Base-by-base conservation (phyloP, 176 grass and related monocot species). In the Cenchrus fungigraminus region DNA sequence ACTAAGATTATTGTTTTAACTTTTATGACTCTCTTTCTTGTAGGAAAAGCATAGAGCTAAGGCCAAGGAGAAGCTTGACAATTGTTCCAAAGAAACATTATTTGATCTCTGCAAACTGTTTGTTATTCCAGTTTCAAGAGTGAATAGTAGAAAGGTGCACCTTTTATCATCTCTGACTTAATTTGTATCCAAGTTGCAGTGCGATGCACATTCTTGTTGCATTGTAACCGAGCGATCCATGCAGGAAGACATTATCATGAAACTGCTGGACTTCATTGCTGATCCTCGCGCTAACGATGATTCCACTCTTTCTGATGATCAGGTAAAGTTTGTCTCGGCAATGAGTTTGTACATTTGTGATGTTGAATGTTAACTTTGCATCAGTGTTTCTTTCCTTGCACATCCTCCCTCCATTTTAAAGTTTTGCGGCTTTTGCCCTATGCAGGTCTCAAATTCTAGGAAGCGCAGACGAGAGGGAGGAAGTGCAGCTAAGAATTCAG, bases 41-140 rank as follows among this genome's bases (percentile, higher is more conserved):
- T 76, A 98, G 96, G 93, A 95, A 90, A 98, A 92, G 44, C 89
- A 94, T 61, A 94, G 96, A 87, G 91, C 91, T 58, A 95, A 95
- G 78, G 86, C 87, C 63, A 98, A 95, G 82, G 93, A 95, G 81
- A 98, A 93, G 89, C 92, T 98, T 71, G 91, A 98, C 85, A 95
- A 89, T 76, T 98, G 87, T 92, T 72, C 76, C 19, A 94, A 90
- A 85, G 96, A 92, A 31, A 79, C 83, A 66, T 81, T 98, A 67
- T 43, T 89, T 57, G 96, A 95, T 67, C 81, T 98, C 22, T 98
- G 91, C 83, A 79, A 86, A 44, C 77, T 98, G 28, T 83, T 98
- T 87, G 82, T 81, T 89, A 84, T 98, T 83, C 86, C 96, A 45
- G 82, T 88, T 85, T 88, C 87, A 37, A 98, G 83, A 92, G 49